Evolutionary conservation across 2,329 filamentous ascomycete genomes (phyloP).

Genomic region (Pseudogymnoascus sp.): DNA sequence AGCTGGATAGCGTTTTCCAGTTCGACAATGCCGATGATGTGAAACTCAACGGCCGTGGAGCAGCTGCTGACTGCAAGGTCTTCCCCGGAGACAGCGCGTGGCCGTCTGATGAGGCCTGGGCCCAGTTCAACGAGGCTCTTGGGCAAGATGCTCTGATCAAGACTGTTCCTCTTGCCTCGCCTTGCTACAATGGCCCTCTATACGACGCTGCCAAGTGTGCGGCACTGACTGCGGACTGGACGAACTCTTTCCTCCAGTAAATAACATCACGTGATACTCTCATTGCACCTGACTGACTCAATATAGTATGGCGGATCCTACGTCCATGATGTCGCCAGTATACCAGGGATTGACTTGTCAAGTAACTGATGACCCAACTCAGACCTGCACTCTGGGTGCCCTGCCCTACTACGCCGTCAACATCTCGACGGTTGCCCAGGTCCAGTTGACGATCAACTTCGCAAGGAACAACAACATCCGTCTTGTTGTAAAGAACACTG

Average conservation of each 20-base stretch:
- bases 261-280: slow-evolving; percentile 6
- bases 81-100: slow-evolving; percentile 30
- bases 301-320: slow-evolving; percentile 33
- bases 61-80: slow-evolving; percentile 16
- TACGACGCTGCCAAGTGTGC: slow-evolving; percentile 31
- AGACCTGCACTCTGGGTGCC: slow-evolving; percentile 18
- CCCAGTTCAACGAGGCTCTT: slow-evolving; percentile 36
- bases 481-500: slow-evolving; percentile 30
- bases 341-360: slow-evolving; percentile 36
- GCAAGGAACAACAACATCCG: slow-evolving; percentile 34
- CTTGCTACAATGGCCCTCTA: slow-evolving; percentile 33
- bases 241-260: slow-evolving; percentile 32
- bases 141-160: slow-evolving; percentile 35
- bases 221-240: slow-evolving; percentile 27
- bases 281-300: slow-evolving; percentile 25
- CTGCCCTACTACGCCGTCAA: slow-evolving; percentile 29
- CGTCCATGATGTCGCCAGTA: slow-evolving; percentile 41
- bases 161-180: slow-evolving; percentile 37
- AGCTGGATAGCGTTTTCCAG: slow-evolving; percentile 10
- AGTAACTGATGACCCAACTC: slow-evolving; percentile 30
- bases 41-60: slow-evolving; percentile 1
- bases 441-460: slow-evolving; percentile 39
- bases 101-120: slow-evolving; percentile 41
- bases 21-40: slow-evolving; percentile 5
- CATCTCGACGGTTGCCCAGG: slow-evolving; percentile 34